Evolutionary conservation across 1,139 yeast species (phyloP), one percentile per base, ranked within the genome.

Genomic region (Candida glucosophila): DNA sequence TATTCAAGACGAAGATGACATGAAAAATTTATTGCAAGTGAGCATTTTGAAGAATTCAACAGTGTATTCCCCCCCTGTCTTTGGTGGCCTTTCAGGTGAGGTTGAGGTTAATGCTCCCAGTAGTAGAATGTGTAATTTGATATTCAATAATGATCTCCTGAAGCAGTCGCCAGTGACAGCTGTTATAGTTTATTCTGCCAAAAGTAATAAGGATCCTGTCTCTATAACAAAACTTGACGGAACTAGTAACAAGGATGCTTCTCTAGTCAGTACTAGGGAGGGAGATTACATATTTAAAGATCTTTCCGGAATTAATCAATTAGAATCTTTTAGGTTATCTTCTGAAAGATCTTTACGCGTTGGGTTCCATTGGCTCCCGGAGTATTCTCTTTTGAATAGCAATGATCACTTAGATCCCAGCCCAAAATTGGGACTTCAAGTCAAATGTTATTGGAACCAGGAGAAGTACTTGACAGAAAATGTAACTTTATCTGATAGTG

Each of bases 351-450:
- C 61, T 2, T 79, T 72, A 42, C 79, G 67, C 35, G 36, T 85
- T 25, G 81, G 77, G 2, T 44, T 85, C 29, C 81, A 80, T 42
- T 83, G 95, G 95, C 59, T 80, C 22, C 93, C 93, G 4, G 67
- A 67, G 30, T 60, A 77, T 32, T 61, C 71, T 34, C 72, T 68
- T 20, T 16, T 16, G 18, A 10, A 7, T 7, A n/a, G 7, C 12
- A 13, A 60, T 58, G 25, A 7, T 19, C 21, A 19, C 12, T 7
- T 10, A 61, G 54, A 14, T 7, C 8, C 12, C 7, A 19, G 12
- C 21, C 12, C 12, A 19, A 7, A 10, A 18, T 49, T 83, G 30
- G 78, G 77, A 2, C 59, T 82, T 2, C 51, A 56, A 6, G 62
- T 82, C 4, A 58, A 67, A 15, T 83, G 95, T 44, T 70, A 56